Percentiles rank a stretch among this genome's conserved stretches.
Evolutionary conservation across 129 eudicot species (phyloP).

Genomic region (Mikania micrantha): DNA sequence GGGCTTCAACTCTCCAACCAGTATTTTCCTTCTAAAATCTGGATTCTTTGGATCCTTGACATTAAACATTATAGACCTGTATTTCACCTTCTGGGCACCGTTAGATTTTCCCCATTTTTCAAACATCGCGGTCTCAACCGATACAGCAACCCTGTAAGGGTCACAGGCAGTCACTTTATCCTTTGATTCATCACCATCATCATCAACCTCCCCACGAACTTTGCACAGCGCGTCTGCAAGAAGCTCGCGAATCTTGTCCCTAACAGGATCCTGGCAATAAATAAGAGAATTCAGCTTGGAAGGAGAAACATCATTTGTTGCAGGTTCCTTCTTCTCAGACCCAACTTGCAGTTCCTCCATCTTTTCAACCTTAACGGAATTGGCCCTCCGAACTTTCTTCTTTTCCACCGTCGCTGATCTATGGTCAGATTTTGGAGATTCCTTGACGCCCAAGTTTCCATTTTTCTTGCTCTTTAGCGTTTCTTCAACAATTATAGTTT

Average conservation of each 20-base stretch:
- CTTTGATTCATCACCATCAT: constrained; percentile 48
- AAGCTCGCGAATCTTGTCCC: constrained; percentile 76
- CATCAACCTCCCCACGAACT: constrained; percentile 55
- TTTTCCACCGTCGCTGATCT: constrained; percentile 8
- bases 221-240: constrained; percentile 68
- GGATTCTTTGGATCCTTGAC: constrained; percentile 77
- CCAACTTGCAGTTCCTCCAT: constrained; percentile 30
- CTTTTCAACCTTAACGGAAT: constrained; percentile 36
- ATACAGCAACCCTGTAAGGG: constrained; percentile 64
- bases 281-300: constrained; percentile 59
- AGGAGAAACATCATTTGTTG: constrained; percentile 15
- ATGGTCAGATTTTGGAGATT: constrained; percentile 30
- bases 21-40: constrained; percentile 76
- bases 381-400: constrained; percentile 18
- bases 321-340: constrained; percentile 25
- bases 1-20: constrained; percentile 54
- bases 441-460: constrained; percentile 29
- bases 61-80: constrained; percentile 70
- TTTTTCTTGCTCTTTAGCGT: constrained; percentile 51
- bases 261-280: constrained; percentile 44
- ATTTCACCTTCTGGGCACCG: constrained; percentile 64
- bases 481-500: constrained; percentile 62
- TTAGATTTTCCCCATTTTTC: constrained; percentile 70
- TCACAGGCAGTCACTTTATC: constrained; percentile 46
- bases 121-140: constrained; percentile 75